Percentiles rank a stretch among this genome's conserved stretches.
phyloP scores from a whole-genome alignment of 2,329 filamentous ascomycete genomes.

The Ophiostoma sp. region DNA sequence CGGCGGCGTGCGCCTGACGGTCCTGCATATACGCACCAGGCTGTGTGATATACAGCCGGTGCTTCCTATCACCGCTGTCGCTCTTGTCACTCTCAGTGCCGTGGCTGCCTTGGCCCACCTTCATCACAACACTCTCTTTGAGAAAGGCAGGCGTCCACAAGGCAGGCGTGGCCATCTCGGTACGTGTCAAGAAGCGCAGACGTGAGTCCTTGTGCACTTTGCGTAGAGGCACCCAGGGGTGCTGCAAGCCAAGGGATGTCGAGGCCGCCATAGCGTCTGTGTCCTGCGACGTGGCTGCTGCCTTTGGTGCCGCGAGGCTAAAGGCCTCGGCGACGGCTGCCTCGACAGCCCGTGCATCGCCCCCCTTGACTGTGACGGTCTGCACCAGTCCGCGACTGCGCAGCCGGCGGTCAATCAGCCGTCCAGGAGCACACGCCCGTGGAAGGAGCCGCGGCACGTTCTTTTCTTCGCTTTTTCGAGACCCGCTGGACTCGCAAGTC shows the following conservation, averaged over 20 bases:
- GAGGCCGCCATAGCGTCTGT: neutral
- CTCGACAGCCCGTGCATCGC: slow-evolving; percentile 64
- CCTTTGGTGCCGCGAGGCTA: slow-evolving; percentile 43
- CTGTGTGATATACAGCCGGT: slow-evolving; percentile 70
- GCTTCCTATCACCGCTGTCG: slow-evolving; percentile 28
- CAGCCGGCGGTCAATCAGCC: slow-evolving; percentile 63
- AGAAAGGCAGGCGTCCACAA: slow-evolving; percentile 69
- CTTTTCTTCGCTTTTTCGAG: slow-evolving; percentile 42
- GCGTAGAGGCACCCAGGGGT: slow-evolving; percentile 67
- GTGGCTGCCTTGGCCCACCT: slow-evolving; percentile 45
- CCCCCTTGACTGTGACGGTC: slow-evolving; percentile 54
- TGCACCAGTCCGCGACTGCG: slow-evolving; percentile 67
- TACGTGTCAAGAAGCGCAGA: slow-evolving; percentile 62
- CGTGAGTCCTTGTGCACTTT: slow-evolving; percentile 70
- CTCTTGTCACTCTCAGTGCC: neutral
- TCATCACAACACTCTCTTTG: slow-evolving; percentile 66
- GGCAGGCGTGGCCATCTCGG: slow-evolving; percentile 67
- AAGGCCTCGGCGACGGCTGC: slow-evolving; percentile 59
- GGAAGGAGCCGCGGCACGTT: slow-evolving; percentile 59
- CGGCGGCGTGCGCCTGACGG: slow-evolving; percentile 44
- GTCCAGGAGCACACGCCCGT: slow-evolving; percentile 59
- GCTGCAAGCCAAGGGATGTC: slow-evolving; percentile 55
- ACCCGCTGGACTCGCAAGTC: slow-evolving; percentile 42
- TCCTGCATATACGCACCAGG: slow-evolving; percentile 69
- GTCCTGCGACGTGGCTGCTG: slow-evolving; percentile 19